Percentiles rank a stretch among this genome's conserved stretches.
Conservation (phyloP, 805 yeast genomes). For the Alloascoidea hylecoeti region DNA sequence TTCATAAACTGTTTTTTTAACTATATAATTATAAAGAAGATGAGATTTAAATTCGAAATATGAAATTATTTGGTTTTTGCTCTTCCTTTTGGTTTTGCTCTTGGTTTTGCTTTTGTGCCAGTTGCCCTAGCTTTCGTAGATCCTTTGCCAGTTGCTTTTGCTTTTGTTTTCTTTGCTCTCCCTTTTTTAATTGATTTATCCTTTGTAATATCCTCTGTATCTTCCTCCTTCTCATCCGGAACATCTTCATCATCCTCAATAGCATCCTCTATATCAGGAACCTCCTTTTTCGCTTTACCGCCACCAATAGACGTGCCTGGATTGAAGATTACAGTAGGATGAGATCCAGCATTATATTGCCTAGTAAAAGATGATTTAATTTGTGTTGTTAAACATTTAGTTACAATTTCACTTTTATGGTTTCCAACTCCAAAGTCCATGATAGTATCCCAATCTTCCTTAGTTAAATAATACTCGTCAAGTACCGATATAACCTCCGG, state of each 20-base stretch:
- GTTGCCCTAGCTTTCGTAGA: conserved; percentile 1
- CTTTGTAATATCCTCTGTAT: conserved; percentile 35
- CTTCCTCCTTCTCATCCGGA: conserved; percentile 24
- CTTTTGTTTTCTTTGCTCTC: conserved; percentile 20
- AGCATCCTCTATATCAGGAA: conserved; percentile 61
- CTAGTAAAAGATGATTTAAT: conserved; percentile 80
- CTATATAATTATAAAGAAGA: too few species aligned
- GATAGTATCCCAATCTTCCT: conserved; percentile 84
- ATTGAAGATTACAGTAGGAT: conserved; percentile 76
- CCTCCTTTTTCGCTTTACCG: conserved; percentile 18
- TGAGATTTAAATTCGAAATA: too few species aligned
- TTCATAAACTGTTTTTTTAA: too few species aligned
- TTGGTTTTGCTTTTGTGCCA: conserved; percentile 8
- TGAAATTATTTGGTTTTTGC: too few species aligned
- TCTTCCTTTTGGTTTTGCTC: conserved; percentile 9
- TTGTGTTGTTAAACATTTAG: conserved; percentile 61
- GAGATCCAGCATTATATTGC: conserved; percentile 58
- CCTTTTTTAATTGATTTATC: conserved; percentile 48
- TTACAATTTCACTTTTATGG: conserved; percentile 23
- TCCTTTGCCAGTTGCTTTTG: background rate
- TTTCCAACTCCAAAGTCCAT: conserved; percentile 73
- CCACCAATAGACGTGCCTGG: conserved; percentile 44
- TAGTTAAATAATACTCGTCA: conserved; percentile 79
- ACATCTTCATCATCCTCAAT: conserved; percentile 35
- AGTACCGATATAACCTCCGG: conserved; percentile 48